Conservation (phyloP, 2,329 filamentous ascomycete genomes). For the Diplodia seriata region DNA sequence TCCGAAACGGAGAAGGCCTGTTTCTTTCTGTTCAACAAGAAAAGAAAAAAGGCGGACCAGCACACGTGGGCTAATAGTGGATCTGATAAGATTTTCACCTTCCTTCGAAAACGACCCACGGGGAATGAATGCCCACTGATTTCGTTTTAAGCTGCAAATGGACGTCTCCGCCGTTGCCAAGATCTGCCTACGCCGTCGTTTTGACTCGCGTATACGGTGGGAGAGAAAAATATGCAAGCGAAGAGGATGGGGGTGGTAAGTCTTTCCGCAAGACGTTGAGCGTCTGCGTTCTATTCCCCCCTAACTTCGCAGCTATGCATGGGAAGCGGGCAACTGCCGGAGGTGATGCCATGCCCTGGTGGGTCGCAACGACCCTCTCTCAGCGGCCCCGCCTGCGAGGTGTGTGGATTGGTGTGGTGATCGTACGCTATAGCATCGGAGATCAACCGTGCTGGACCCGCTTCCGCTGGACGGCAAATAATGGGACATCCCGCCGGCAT, state of each 20-base stretch:
- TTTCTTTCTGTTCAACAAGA: background rate
- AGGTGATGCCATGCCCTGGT: background rate
- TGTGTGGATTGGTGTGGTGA: background rate
- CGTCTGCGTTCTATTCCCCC: no score
- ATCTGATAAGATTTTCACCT: slow-evolving; percentile 26
- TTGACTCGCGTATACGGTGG: background rate
- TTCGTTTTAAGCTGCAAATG: background rate
- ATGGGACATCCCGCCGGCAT: background rate
- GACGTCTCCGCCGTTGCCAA: background rate
- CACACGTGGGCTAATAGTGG: background rate
- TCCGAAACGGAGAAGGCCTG: background rate
- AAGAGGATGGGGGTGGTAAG: background rate
- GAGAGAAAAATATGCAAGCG: background rate
- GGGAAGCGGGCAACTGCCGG: background rate
- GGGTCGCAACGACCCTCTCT: background rate
- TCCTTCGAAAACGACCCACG: slow-evolving; percentile 2
- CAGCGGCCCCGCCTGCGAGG: background rate
- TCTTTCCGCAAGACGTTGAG: no score
- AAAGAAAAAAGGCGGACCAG: background rate
- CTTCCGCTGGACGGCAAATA: background rate
- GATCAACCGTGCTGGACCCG: background rate
- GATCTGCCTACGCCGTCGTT: background rate
- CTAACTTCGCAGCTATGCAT: no score
- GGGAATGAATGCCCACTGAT: background rate
- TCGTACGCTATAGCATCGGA: background rate